Base-by-base conservation (phyloP, 1,139 yeast species). In the Nakaseomyces bracarensis region DNA sequence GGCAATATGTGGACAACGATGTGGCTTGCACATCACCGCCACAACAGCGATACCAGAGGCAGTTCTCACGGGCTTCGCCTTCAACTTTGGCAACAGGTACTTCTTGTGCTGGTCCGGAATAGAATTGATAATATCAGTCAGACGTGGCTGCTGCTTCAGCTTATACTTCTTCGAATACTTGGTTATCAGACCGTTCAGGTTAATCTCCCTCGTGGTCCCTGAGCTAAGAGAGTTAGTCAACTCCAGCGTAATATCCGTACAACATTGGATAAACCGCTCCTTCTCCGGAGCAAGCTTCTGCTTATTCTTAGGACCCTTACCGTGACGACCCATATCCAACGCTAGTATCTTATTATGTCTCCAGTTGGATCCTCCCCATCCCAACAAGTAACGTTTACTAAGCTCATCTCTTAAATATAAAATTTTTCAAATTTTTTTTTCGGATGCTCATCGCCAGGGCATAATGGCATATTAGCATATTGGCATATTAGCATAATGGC, bases 11-110 rank as follows among this genome's bases (percentile, higher is more conserved):
- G 99, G 99, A 67, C 99, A 91, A 68, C 99, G 75, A 64, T 91
- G 98, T 3, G 98, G 98, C 63, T 91, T 93, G 68, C 97, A 91
- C 97, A 93, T 91, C 28, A 93, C 97, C 0, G 98, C 98, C 40
- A 91, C 98, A 18, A 91, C 98, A 5, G 98, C 98, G 46, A 91
- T 93, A 57, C 91, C 99, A 9, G 96, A 84, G 0, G 99, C 99
- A 0, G 99, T 93, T 64, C 99, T 75, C 39, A 91, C 97, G 0
- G 99, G 99, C 63, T 91, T 91, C 22, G 98, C 98, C 67, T 91
- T 86, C 40, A 91, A 71, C 65, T 89, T 89, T 3, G 98, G 98
- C 39, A 93, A 70, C 46, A 91, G 68, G 59, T 89, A 87, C 60
- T 86, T 86, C 63, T 86, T 87, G 64, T 91, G 82, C 58, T 89